Percentiles rank a stretch among this genome's conserved stretches.
These are phyloP conservation scores for Micractinium conductrix DNA, from an alignment of 139 green algal species.

Conservation along the genomic window DNA sequence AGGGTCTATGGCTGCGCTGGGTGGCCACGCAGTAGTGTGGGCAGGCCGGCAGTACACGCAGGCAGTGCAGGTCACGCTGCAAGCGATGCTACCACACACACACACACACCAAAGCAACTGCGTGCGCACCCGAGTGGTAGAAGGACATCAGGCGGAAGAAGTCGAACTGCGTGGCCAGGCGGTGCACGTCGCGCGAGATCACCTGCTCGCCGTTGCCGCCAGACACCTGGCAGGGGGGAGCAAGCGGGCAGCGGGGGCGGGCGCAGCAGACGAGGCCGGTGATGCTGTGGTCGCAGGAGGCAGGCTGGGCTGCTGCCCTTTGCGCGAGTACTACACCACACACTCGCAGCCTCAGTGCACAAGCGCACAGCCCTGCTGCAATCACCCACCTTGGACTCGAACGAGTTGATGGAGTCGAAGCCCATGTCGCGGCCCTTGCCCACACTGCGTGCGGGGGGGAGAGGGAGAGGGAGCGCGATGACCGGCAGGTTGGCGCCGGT, in stretches of 20 bases:
- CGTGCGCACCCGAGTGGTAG: conserved; percentile 67
- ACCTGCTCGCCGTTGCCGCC: conserved; percentile 87
- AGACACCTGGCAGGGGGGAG: conserved; percentile 50
- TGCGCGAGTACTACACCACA: too few species aligned
- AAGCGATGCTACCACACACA: background rate
- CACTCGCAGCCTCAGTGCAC: too few species aligned
- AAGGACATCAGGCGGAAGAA: conserved; percentile 84
- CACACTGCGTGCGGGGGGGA: conserved; percentile 3
- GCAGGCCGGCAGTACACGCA: too few species aligned
- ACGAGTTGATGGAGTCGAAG: conserved; percentile 92
- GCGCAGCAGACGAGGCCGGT: background rate
- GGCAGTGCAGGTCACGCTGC: too few species aligned
- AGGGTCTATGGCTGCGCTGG: too few species aligned
- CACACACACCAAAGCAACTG: background rate
- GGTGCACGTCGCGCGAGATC: conserved; percentile 79
- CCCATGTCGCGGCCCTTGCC: conserved; percentile 91
- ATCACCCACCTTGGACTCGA: conserved; percentile 90
- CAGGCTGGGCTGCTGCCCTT: too few species aligned
- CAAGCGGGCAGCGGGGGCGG: background rate
- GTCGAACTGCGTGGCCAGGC: conserved; percentile 78
- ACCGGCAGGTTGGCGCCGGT: too few species aligned
- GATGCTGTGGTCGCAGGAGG: background rate
- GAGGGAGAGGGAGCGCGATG: conserved; percentile 10
- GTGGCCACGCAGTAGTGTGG: too few species aligned
- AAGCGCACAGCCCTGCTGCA: background rate